Conservation (phyloP, 192 early-diverging fungal genomes). For the Haplosporangium gracile region DNA sequence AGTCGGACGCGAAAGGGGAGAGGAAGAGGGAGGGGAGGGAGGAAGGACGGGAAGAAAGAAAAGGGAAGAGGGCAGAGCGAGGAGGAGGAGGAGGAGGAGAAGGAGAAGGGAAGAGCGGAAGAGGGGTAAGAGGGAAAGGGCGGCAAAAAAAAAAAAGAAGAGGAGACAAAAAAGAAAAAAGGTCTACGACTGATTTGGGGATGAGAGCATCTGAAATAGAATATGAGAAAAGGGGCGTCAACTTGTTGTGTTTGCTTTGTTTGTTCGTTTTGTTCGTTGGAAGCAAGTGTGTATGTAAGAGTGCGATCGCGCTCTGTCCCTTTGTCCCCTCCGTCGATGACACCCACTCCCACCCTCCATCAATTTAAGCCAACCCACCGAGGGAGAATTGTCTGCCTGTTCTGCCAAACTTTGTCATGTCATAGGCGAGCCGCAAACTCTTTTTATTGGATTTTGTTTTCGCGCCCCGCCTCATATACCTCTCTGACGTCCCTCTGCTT, state of each 20-base stretch:
- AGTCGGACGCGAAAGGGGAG: neutral
- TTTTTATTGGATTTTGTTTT: too few relatives aligned
- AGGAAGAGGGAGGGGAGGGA: neutral
- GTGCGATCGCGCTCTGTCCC: neutral
- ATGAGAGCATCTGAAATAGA: neutral
- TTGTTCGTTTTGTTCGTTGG: constrained; percentile 13
- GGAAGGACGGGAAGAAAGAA: neutral
- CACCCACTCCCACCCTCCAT: neutral
- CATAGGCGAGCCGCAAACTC: too few relatives aligned
- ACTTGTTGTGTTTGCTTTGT: neutral
- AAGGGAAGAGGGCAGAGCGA: neutral
- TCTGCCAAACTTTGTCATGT: too few relatives aligned
- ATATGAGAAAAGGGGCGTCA: neutral
- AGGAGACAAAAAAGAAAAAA: neutral
- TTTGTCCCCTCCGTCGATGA: neutral
- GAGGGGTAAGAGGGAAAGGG: neutral
- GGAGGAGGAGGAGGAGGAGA: neutral
- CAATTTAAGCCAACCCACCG: neutral
- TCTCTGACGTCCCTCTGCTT: too few relatives aligned
- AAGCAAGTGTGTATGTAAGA: neutral
- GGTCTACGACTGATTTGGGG: neutral
- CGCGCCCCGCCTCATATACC: too few relatives aligned
- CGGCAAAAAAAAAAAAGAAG: neutral
- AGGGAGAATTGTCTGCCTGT: too few relatives aligned
- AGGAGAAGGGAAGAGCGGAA: neutral